Evolutionary conservation across 164 flowering plant genomes (phyloP), one percentile per base, ranked within the genome.

Genomic region (Platanus orientalis): DNA sequence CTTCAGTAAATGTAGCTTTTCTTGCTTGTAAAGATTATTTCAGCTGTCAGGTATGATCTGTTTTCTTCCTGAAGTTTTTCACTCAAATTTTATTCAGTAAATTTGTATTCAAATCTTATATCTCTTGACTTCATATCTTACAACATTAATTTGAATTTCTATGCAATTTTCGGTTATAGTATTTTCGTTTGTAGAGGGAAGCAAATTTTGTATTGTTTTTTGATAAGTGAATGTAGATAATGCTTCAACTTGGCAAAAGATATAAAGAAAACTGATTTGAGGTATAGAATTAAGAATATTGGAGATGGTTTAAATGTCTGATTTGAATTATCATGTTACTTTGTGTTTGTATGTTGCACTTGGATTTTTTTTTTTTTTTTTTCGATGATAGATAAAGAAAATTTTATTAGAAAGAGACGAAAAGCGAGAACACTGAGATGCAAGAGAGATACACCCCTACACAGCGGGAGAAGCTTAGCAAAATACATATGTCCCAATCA

Each of bases 1-100:
- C 93, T 60, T 85, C 99, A 20, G 81, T 79, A 25, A 91, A 91
- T 72, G 36, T 91, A 61, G 97, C 99, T 61, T 89, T 94, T 72
- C 87, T 94, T 69, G 96, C 96, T 45, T 94, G 97, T 67, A 73
- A 81, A 57, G 93, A 94, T 71, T 94, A 81, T 73, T 14, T 64
- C 23, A 84, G 90, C 76, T 94, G 99, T 73, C 97, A 87, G 97
- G 99, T 87, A 72, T 39, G 62, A 42, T 54, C 26, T 49, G 27
- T 24, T 63, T 52, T 26, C 21, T 57, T 23, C 12, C 30, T 34
- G 34, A 16, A 27, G 2, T 36, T 36, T 36, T 36, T 32, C 9
- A 32, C 39, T 4, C 39, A 32, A 4, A 4, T 32, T 32, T 32
- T 32, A 9, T 32, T 1, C 12, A 14, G 9, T 36, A n/a, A n/a